These are phyloP conservation scores for Coemansia sp. DNA, from an alignment of 192 early-diverging fungal species.

Conservation along the genomic window DNA sequence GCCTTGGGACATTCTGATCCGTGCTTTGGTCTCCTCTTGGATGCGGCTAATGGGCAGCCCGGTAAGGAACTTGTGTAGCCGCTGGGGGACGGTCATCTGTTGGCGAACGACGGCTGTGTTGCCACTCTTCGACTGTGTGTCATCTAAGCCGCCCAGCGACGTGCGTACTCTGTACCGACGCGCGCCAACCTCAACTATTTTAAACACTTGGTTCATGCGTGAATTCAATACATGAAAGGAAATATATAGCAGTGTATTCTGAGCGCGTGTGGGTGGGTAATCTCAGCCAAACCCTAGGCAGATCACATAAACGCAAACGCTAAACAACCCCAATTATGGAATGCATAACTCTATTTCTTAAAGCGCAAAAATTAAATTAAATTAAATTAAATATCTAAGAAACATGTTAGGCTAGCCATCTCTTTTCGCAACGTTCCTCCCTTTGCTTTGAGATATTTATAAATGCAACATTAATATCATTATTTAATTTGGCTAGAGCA, in stretches of 20 bases:
- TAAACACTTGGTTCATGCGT: background rate
- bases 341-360: background rate
- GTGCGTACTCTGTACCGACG: slow-evolving; percentile 26
- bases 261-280: background rate
- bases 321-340: background rate
- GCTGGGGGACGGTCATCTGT: slow-evolving; percentile 6
- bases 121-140: background rate
- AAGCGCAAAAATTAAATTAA: background rate
- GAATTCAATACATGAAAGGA: background rate
- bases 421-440: background rate
- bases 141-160: background rate
- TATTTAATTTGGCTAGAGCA: background rate
- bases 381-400: background rate
- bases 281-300: background rate
- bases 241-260: background rate
- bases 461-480: background rate
- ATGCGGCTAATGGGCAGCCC: slow-evolving; percentile 6
- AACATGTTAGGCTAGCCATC: background rate
- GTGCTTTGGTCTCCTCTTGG: slow-evolving; percentile 12
- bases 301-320: background rate
- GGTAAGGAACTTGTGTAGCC: slow-evolving; percentile 23
- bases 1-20: slow-evolving; percentile 23
- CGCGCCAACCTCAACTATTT: slow-evolving; percentile 14
- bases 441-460: background rate
- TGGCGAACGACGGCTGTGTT: background rate